A percentile compares a stretch with the other conserved stretches of the same genome.
These are phyloP conservation scores for Fusarium denticulatum DNA, from an alignment of 2,329 filamentous ascomycete species.

Conservation along the genomic window DNA sequence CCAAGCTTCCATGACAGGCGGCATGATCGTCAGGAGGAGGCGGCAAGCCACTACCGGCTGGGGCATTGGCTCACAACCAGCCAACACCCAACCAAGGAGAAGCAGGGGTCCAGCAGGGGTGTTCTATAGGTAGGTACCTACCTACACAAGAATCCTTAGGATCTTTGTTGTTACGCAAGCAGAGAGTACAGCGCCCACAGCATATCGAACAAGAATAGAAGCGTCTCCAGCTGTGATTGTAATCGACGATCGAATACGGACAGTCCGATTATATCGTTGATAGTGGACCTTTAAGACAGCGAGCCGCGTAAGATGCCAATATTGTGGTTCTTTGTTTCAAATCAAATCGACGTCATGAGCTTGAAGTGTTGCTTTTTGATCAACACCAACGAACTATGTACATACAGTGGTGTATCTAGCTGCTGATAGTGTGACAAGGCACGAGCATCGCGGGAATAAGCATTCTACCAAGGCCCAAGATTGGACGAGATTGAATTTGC, in stretches of 20 bases:
- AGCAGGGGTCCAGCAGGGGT: constrained; percentile 20
- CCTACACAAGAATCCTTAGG: neutral
- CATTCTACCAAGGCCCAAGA: constrained; percentile 16
- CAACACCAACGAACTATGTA: constrained; percentile 27
- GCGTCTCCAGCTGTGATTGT: neutral
- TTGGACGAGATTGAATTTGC: constrained; percentile 29
- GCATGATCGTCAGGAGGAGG: constrained; percentile 42
- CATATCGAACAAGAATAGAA: constrained; percentile 1
- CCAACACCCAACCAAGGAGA: constrained; percentile 4
- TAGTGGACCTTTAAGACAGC: constrained; percentile 18
- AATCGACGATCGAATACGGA: constrained; percentile 7
- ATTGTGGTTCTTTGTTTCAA: constrained; percentile 41
- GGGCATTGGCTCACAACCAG: constrained; percentile 20
- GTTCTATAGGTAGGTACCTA: neutral
- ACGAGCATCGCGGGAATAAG: constrained; percentile 38
- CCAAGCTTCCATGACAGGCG: constrained; percentile 29
- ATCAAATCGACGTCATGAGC: constrained; percentile 36
- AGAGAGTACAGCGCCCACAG: neutral
- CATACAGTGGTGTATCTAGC: neutral
- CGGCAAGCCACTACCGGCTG: constrained; percentile 34
- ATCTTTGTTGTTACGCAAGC: constrained; percentile 13
- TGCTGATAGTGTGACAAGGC: constrained; percentile 39
- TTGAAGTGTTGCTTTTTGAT: constrained; percentile 23
- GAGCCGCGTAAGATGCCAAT: constrained; percentile 25
- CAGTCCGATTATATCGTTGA: neutral